Evolutionary conservation across 2,329 filamentous ascomycete genomes (phyloP).

Genomic region (Ploettnerulaceae sp.): DNA sequence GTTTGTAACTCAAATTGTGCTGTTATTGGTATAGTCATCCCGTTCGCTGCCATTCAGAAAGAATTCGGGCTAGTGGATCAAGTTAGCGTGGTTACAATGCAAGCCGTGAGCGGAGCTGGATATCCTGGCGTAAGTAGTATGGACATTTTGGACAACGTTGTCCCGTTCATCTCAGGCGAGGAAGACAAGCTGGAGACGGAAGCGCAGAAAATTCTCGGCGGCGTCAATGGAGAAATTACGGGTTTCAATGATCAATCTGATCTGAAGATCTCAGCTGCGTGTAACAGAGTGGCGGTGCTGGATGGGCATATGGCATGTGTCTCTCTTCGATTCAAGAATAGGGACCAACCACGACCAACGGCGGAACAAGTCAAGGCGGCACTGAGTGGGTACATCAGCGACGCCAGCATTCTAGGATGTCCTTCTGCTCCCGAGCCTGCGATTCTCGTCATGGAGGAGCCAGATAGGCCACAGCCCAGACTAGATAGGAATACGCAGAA

Average conservation of each 20-base stretch:
- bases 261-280: conserved; percentile 78
- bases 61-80: conserved; percentile 77
- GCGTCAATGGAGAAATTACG: conserved; percentile 64
- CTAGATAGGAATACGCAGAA: conserved; percentile 79
- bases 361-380: conserved; percentile 74
- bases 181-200: conserved; percentile 96
- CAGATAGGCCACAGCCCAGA: conserved; percentile 84
- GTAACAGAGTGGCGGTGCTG: conserved; percentile 90
- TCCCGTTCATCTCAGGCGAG: conserved; percentile 88
- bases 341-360: conserved; percentile 57
- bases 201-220: conserved; percentile 88
- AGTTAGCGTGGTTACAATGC: conserved; percentile 82
- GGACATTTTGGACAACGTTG: conserved; percentile 95
- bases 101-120: conserved; percentile 89
- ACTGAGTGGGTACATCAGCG: conserved; percentile 73
- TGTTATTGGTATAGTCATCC: conserved; percentile 92
- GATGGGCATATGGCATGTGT: conserved; percentile 97
- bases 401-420: conserved; percentile 78
- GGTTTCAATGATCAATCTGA: conserved; percentile 70
- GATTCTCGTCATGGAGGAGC: conserved; percentile 85
- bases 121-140: conserved; percentile 88
- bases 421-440: conserved; percentile 77
- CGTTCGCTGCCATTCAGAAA: conserved; percentile 83
- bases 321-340: conserved; percentile 73
- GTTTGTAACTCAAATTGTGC: conserved; percentile 99